Conservation (phyloP, 768 basidiomycete species). For the Amanita muscaria region DNA sequence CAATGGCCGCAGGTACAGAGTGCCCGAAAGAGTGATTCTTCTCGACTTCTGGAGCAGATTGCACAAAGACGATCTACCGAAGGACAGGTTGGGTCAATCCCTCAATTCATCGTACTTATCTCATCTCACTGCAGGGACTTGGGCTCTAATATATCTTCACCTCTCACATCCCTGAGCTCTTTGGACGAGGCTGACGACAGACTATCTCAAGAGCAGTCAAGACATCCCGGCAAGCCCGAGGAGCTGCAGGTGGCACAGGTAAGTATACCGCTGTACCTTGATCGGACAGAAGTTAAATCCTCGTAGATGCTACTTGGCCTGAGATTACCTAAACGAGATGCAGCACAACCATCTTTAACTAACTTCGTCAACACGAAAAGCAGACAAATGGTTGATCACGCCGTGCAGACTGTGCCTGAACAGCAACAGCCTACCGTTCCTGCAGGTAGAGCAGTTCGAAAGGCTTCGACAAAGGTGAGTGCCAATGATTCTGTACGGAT, state of each 20-base stretch:
- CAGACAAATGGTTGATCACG: conserved; percentile 19
- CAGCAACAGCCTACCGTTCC: conserved; percentile 4
- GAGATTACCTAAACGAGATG: background rate
- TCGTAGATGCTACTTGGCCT: conserved; percentile 6
- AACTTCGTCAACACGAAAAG: conserved; percentile 7
- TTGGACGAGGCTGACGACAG: conserved; percentile 51
- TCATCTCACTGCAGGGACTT: conserved; percentile 22
- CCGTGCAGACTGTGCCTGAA: conserved; percentile 24
- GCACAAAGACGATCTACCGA: conserved; percentile 31
- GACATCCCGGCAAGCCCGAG: conserved; percentile 29
- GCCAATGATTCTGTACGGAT: too few species aligned
- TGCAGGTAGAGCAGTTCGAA: background rate
- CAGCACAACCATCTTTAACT: background rate
- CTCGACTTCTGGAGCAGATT: conserved; percentile 95
- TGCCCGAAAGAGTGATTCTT: conserved; percentile 86
- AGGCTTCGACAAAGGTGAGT: background rate
- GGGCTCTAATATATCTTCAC: conserved; percentile 57
- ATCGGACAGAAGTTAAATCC: background rate
- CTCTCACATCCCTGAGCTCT: conserved; percentile 66
- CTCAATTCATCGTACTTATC: background rate
- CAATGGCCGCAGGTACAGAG: conserved; percentile 82
- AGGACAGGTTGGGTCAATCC: conserved; percentile 31
- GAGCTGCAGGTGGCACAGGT: conserved; percentile 57
- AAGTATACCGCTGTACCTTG: conserved; percentile 10
- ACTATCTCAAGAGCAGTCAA: conserved; percentile 17